Conservation (phyloP, 106 monocot genomes). For the Iris macrosiphon region DNA sequence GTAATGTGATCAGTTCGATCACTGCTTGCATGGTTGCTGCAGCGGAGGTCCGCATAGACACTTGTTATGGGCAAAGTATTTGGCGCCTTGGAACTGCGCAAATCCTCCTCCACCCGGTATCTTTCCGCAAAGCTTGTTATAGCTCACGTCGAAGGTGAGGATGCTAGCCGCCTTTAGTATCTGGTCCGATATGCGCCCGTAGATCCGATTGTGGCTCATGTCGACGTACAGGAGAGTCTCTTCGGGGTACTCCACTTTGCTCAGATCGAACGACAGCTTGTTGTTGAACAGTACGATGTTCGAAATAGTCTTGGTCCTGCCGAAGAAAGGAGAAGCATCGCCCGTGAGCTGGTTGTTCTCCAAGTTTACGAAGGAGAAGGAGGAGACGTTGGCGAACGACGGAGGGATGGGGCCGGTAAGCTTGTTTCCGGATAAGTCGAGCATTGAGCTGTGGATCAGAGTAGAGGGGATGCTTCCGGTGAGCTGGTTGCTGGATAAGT, state of each 20-base stretch:
- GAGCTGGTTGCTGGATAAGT: too few species aligned
- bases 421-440: too few species aligned
- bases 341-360: conserved; percentile 33
- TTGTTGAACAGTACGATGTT: conserved; percentile 28
- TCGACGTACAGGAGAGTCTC: conserved; percentile 20
- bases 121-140: conserved; percentile 6
- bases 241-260: conserved; percentile 18
- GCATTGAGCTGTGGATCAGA: too few species aligned
- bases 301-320: conserved; percentile 5
- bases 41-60: not conserved
- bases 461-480: too few species aligned
- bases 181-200: conserved; percentile 19
- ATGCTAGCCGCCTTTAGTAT: not conserved
- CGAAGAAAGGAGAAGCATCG: conserved; percentile 36
- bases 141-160: not conserved
- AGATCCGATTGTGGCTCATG: conserved; percentile 44
- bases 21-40: not conserved
- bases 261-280: conserved; percentile 34
- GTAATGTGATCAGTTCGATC: too few species aligned
- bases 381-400: conserved; percentile 1
- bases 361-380: conserved; percentile 18
- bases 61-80: not conserved
- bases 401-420: conserved; percentile 27
- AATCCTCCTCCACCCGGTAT: conserved; percentile 1
- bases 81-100: not conserved